These are phyloP conservation scores for Stylonectria norvegica DNA, from an alignment of 2,329 filamentous ascomycete genomes.

Conservation along the genomic window DNA sequence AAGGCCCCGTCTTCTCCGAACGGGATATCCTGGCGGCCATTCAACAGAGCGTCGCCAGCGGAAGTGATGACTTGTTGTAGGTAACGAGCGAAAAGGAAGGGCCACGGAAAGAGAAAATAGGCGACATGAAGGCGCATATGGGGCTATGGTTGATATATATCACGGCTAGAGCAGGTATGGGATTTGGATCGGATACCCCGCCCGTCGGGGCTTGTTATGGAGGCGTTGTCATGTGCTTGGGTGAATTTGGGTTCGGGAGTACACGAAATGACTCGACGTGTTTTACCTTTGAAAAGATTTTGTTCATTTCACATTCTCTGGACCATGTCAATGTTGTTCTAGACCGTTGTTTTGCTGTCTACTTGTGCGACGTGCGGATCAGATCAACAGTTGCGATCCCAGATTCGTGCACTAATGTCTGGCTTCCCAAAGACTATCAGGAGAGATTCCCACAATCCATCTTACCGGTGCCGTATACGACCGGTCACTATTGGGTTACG, in stretches of 20 bases:
- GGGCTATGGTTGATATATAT: slow-evolving; percentile 25
- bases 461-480: no score
- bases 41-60: slow-evolving; percentile 70
- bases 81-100: slow-evolving; percentile 29
- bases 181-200: slow-evolving; percentile 23
- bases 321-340: no score
- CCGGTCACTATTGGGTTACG: no score
- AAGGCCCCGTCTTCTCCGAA: slow-evolving; percentile 85
- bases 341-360: no score
- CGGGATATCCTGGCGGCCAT: slow-evolving; percentile 69
- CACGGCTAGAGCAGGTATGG: slow-evolving; percentile 14
- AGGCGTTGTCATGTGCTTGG: slow-evolving; percentile 23
- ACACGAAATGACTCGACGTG: slow-evolving; percentile 6
- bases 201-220: slow-evolving; percentile 26
- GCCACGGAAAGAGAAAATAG: slow-evolving; percentile 6
- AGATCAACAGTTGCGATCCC: no score
- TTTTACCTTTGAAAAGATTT: no score
- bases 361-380: no score
- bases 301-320: no score
- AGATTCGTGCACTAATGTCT: no score
- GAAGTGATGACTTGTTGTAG: slow-evolving; percentile 69
- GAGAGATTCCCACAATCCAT: no score
- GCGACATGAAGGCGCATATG: slow-evolving; percentile 7
- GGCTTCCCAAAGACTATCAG: no score
- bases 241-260: slow-evolving; percentile 7